Conservation (phyloP, 176 grass and related monocot species). For the Avena insularis region DNA sequence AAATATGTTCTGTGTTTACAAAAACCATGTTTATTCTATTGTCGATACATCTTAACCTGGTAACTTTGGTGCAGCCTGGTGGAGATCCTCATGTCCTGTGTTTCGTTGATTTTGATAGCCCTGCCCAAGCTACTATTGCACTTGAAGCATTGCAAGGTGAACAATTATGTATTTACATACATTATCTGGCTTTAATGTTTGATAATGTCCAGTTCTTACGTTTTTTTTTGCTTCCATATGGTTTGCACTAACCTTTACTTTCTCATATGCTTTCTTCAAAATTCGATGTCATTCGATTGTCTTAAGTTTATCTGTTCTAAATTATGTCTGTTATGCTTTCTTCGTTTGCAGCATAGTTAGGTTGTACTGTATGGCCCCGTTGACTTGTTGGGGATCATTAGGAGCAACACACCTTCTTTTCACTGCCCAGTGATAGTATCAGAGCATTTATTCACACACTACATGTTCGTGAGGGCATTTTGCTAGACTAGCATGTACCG, state of each 20-base stretch:
- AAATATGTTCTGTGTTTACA: constrained; percentile 8
- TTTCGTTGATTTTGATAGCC: constrained; percentile 92
- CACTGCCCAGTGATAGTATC: background rate
- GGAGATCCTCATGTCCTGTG: constrained; percentile 87
- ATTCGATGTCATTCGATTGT: background rate
- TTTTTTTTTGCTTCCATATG: constrained; percentile 18
- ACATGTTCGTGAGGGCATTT: background rate
- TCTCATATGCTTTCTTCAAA: constrained; percentile 19
- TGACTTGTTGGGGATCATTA: background rate
- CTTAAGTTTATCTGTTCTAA: background rate
- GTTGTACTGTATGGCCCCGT: background rate
- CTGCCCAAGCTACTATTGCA: constrained; percentile 86
- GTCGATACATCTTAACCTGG: constrained; percentile 13
- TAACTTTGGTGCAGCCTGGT: constrained; percentile 64
- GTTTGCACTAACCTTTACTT: constrained; percentile 25
- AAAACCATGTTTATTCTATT: background rate
- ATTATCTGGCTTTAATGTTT: background rate
- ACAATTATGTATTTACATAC: constrained; percentile 6
- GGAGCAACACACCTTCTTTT: background rate
- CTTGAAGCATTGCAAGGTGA: constrained; percentile 99
- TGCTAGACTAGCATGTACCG: background rate
- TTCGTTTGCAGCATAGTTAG: background rate
- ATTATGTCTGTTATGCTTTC: background rate
- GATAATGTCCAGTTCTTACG: background rate
- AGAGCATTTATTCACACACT: background rate